A percentile compares a stretch with the other conserved stretches of the same genome.
Evolutionary conservation across 1,284 basidiomycete genomes (phyloP).

Genomic region (Tilletia indica): DNA sequence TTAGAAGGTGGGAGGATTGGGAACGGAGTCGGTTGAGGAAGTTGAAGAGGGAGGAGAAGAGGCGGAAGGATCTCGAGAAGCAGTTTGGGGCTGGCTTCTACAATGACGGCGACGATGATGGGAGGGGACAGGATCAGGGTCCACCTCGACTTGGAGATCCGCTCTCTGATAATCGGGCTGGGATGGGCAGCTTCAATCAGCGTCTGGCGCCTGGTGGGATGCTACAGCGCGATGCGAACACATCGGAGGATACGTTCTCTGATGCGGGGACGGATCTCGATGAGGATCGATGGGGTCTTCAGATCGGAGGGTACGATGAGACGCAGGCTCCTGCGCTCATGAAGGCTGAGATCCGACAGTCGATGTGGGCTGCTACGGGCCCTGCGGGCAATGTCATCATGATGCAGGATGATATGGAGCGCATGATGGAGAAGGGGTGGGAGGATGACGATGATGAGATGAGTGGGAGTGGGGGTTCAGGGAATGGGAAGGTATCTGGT

Average conservation of each 20-base stretch:
- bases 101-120: constrained; percentile 34
- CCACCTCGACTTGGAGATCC: background rate
- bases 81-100: constrained; percentile 68
- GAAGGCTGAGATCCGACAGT: constrained; percentile 38
- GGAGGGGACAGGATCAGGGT: background rate
- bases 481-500: background rate
- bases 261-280: constrained; percentile 60
- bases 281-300: constrained; percentile 83
- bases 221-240: background rate
- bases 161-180: background rate
- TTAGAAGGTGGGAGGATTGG: constrained; percentile 99
- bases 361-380: constrained; percentile 34
- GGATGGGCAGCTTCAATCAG: background rate
- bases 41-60: constrained; percentile 80
- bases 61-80: constrained; percentile 57
- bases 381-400: constrained; percentile 38
- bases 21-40: constrained; percentile 93
- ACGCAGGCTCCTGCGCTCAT: constrained; percentile 40
- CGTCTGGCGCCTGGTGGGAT: background rate
- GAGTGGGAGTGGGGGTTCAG: background rate
- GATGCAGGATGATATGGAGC: constrained; percentile 45
- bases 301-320: constrained; percentile 57
- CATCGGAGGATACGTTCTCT: constrained; percentile 30
- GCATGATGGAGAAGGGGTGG: constrained; percentile 48
- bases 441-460: constrained; percentile 29